phyloP scores from a whole-genome alignment of 2,329 filamentous ascomycete genomes.

The Aspergillus japonicus region DNA sequence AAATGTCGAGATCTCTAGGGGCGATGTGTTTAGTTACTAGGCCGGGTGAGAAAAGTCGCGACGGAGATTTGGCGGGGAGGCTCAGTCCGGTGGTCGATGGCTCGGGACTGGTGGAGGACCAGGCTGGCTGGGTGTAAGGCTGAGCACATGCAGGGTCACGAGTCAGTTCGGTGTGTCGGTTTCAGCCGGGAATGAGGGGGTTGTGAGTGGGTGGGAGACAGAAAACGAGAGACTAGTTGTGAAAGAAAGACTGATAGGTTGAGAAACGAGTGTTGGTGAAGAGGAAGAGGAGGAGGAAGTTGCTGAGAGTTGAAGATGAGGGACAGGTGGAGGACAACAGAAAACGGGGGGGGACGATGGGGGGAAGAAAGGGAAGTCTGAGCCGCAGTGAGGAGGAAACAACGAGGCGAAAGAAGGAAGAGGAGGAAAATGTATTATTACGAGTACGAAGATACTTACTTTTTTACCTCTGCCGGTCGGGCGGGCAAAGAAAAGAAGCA shows the following conservation, averaged over 20 bases:
- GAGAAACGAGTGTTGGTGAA: constrained; percentile 9
- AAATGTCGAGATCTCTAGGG: background rate
- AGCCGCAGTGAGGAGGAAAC: background rate
- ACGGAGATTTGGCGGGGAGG: constrained; percentile 18
- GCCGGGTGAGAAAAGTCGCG: constrained; percentile 22
- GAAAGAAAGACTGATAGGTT: too few relatives aligned
- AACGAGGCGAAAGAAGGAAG: background rate
- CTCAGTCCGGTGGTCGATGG: constrained; percentile 20
- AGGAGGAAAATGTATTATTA: background rate
- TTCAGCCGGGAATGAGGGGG: background rate
- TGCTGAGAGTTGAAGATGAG: constrained; percentile 1
- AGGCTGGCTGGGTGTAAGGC: constrained; percentile 15
- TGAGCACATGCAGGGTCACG: constrained; percentile 18
- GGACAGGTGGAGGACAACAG: background rate
- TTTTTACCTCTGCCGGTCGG: background rate
- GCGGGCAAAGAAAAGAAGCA: background rate
- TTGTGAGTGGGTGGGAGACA: background rate
- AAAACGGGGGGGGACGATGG: background rate
- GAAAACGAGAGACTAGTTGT: background rate
- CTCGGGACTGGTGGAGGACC: constrained; percentile 3
- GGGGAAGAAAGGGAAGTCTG: background rate
- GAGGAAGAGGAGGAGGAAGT: background rate
- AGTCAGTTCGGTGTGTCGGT: background rate
- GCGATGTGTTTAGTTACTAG: constrained; percentile 14
- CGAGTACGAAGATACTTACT: background rate